Percentiles rank a stretch among this genome's conserved stretches.
Conservation (phyloP, 352 stramenopile species). For the Paralagenidium karlingii region DNA sequence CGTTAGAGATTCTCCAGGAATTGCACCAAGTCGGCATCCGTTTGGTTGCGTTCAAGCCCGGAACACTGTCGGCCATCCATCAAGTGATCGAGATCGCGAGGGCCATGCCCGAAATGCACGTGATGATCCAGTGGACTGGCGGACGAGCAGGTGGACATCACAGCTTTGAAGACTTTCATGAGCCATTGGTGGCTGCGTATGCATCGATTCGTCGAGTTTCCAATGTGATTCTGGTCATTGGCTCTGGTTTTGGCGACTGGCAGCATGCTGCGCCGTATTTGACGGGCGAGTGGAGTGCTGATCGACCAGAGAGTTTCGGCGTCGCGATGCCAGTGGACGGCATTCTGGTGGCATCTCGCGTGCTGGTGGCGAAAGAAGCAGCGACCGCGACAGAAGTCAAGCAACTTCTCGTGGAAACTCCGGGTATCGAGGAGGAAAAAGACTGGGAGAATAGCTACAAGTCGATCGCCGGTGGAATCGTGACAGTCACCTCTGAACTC, state of each 20-base stretch:
- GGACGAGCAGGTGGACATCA: constrained; percentile 77
- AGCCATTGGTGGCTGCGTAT: constrained; percentile 60
- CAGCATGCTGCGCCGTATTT: constrained; percentile 68
- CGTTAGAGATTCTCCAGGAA: constrained; percentile 65
- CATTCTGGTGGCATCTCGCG: constrained; percentile 69
- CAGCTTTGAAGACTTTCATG: constrained; percentile 83
- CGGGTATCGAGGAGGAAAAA: constrained; percentile 52
- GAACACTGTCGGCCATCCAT: constrained; percentile 63
- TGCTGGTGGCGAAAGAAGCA: constrained; percentile 84
- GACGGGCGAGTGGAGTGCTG: constrained; percentile 71
- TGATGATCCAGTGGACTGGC: constrained; percentile 84
- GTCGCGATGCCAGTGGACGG: constrained; percentile 70
- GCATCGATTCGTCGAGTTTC: constrained; percentile 52
- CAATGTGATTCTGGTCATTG: constrained; percentile 80
- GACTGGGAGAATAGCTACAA: constrained; percentile 77
- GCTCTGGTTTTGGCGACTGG: constrained; percentile 81
- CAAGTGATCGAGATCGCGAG: constrained; percentile 64
- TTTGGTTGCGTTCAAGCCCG: constrained; percentile 75
- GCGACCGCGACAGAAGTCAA: constrained; percentile 74
- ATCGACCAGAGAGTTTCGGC: constrained; percentile 15
- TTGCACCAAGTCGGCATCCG: constrained; percentile 56
- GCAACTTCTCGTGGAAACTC: constrained; percentile 66
- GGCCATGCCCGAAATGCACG: constrained; percentile 38
- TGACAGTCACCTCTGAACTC: constrained; percentile 76
- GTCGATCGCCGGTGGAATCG: constrained; percentile 41